phyloP scores from a whole-genome alignment of 2,329 filamentous ascomycete species.

The Fusarium chaquense region DNA sequence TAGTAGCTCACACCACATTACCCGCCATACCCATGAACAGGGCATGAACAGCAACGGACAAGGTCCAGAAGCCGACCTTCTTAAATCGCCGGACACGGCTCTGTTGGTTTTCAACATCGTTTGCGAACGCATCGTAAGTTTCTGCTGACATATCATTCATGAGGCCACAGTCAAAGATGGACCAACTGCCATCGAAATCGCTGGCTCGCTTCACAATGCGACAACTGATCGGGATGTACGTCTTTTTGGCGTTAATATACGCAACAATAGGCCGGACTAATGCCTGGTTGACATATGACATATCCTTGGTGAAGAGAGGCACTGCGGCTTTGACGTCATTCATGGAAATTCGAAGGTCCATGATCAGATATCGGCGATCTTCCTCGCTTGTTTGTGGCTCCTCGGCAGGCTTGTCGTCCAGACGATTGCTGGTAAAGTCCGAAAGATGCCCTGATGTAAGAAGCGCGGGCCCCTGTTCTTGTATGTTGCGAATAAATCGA shows the following conservation, averaged over 20 bases:
- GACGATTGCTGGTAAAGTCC: slow-evolving; percentile 44
- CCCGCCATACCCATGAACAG: slow-evolving; percentile 96
- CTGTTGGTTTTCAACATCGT: slow-evolving; percentile 90
- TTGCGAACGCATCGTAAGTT: slow-evolving; percentile 93
- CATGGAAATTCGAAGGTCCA: slow-evolving; percentile 94
- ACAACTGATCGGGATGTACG: slow-evolving; percentile 95
- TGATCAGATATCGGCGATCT: slow-evolving; percentile 84
- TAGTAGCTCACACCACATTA: slow-evolving; percentile 67
- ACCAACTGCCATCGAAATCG: slow-evolving; percentile 97
- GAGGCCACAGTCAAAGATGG: slow-evolving; percentile 89
- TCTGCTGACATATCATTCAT: slow-evolving; percentile 95
- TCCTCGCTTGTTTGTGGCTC: slow-evolving; percentile 56
- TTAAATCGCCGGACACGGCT: slow-evolving; percentile 87
- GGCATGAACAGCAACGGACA: slow-evolving; percentile 91
- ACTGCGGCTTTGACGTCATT: slow-evolving; percentile 95
- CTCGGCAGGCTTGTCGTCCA: slow-evolving; percentile 12
- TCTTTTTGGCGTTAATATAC: slow-evolving; percentile 95
- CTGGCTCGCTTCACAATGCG: slow-evolving; percentile 88
- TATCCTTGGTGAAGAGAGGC: slow-evolving; percentile 89
- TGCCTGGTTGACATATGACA: slow-evolving; percentile 96
- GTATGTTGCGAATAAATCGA: slow-evolving; percentile 66
- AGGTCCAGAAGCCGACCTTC: slow-evolving; percentile 96
- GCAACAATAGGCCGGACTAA: slow-evolving; percentile 96
- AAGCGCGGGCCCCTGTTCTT: slow-evolving; percentile 46
- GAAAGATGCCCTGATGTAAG: slow-evolving; percentile 52